Conservation (phyloP, 257 asterid species). For the Solanum ahanhuiri region DNA sequence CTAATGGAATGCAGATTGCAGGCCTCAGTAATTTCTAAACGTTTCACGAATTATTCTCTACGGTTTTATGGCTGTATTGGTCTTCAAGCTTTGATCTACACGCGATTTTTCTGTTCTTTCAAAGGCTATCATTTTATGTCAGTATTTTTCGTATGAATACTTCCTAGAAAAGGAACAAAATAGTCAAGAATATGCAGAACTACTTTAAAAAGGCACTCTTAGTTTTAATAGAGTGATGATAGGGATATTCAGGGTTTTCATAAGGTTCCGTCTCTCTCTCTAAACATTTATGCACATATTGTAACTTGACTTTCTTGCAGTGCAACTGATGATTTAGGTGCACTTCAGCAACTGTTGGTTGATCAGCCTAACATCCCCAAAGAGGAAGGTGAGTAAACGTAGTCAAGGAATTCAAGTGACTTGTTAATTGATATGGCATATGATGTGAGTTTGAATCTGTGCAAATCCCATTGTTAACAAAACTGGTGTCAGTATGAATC, state of each 20-base stretch:
- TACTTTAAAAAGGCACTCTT: neutral
- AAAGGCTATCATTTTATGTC: neutral
- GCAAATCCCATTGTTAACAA: neutral
- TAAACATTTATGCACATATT: neutral
- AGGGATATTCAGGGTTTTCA: neutral
- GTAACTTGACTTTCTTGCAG: slow-evolving; percentile 25
- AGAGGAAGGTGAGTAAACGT: slow-evolving; percentile 52
- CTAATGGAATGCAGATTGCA: neutral
- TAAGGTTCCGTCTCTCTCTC: neutral
- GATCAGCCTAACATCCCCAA: slow-evolving; percentile 79
- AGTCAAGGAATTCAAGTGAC: neutral
- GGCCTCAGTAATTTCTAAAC: neutral
- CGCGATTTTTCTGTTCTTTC: neutral
- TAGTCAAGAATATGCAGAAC: neutral
- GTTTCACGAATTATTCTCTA: neutral
- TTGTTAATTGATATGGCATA: neutral
- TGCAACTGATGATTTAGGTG: slow-evolving; percentile 40
- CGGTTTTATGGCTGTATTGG: neutral
- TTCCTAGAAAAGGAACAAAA: neutral
- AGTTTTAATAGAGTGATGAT: neutral
- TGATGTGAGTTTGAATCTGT: neutral
- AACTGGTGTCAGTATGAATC: neutral
- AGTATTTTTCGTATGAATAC: neutral
- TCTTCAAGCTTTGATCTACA: neutral
- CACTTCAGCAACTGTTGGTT: slow-evolving; percentile 53